A percentile compares a stretch with the other conserved stretches of the same genome.
These are phyloP conservation scores for Phytophthora hybrid DNA, from an alignment of 352 stramenopile species.

Conservation along the genomic window DNA sequence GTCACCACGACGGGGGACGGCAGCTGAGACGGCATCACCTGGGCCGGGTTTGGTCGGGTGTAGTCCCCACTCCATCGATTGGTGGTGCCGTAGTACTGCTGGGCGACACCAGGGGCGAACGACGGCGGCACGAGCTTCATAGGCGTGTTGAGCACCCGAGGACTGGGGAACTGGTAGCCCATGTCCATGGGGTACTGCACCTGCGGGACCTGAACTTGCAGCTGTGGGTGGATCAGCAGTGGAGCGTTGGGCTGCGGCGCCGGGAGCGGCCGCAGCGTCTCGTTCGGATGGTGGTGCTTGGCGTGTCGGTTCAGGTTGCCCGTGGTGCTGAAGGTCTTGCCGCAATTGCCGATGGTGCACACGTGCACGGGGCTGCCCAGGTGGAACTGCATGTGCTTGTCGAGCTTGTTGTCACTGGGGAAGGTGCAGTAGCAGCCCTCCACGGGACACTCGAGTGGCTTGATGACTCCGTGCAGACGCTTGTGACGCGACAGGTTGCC, in stretches of 20 bases:
- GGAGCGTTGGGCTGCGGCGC: slow-evolving; percentile 17
- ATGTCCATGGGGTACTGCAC: slow-evolving; percentile 30
- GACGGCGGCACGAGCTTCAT: slow-evolving; percentile 30
- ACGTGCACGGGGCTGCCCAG: slow-evolving; percentile 51
- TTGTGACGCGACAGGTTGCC: slow-evolving; percentile 71
- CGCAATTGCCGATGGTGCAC: slow-evolving; percentile 45
- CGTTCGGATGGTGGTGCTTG: slow-evolving; percentile 50
- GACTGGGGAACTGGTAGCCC: slow-evolving; percentile 38
- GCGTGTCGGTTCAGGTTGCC: slow-evolving; percentile 59
- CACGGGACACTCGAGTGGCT: slow-evolving; percentile 47
- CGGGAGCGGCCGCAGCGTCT: slow-evolving; percentile 31
- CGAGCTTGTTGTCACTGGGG: slow-evolving; percentile 49
- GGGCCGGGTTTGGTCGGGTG: slow-evolving; percentile 10
- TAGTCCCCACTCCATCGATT: slow-evolving; percentile 26
- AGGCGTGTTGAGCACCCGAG: slow-evolving; percentile 7
- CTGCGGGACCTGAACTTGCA: slow-evolving; percentile 24
- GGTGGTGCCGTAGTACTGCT: slow-evolving; percentile 30
- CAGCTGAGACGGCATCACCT: slow-evolving; percentile 33
- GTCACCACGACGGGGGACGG: slow-evolving; percentile 21
- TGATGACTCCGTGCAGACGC: slow-evolving; percentile 51
- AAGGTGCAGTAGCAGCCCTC: slow-evolving; percentile 48
- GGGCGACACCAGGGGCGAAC: slow-evolving; percentile 34
- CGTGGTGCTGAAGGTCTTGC: slow-evolving; percentile 74
- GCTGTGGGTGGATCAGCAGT: slow-evolving; percentile 21
- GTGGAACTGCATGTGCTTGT: slow-evolving; percentile 64